Evolutionary conservation across 2,329 filamentous ascomycete species (phyloP), one percentile per base, ranked within the genome.

Genomic region (Colletotrichum sublineola): DNA sequence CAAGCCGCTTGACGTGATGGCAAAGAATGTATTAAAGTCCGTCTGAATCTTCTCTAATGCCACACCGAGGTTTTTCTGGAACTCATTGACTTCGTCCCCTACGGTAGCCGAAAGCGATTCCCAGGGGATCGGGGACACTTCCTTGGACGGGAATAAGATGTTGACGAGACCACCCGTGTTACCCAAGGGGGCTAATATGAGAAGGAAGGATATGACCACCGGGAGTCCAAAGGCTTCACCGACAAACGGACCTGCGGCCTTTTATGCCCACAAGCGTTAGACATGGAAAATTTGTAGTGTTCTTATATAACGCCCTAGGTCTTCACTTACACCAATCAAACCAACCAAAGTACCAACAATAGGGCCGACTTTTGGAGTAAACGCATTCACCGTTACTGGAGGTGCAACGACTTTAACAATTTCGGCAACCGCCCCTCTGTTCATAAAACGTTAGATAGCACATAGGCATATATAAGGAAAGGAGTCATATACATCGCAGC

Each of bases 391-490:
- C 0, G 33, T 52, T 15, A 15, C 29, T 1, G 67, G 67, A 9
- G 67, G 67, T 2, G 67, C 24, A 42, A 69, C 61, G 2, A 48
- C 36, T 11, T 57, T 65, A 18, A 69, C 61, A 9, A 69, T 65
- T 18, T 69, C 67, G 11, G 67, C 67, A 14, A 69, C 67, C 40
- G 67, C 40, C 4, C 42, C 67, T 20, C 67, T 69, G 1, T 50
- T 44, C 15, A 31, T 2, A 44, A 12, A 4, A 24, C 0, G 14
- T 64, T 3, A 69, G 61, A 29, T 14, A 1, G 7, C 42, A 44
- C 42, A 2, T 18, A 44, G 42, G 18, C 15, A 44, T 20, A 8
- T 7, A 9, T 9, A 20, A 4, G 7, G 3, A 20, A 20, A 1
- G 11, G 38, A 11, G 12, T 11, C 9, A 58, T 52, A 3, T 20